phyloP scores from a whole-genome alignment of 768 basidiomycete genomes.

The Podaxis pistillaris region DNA sequence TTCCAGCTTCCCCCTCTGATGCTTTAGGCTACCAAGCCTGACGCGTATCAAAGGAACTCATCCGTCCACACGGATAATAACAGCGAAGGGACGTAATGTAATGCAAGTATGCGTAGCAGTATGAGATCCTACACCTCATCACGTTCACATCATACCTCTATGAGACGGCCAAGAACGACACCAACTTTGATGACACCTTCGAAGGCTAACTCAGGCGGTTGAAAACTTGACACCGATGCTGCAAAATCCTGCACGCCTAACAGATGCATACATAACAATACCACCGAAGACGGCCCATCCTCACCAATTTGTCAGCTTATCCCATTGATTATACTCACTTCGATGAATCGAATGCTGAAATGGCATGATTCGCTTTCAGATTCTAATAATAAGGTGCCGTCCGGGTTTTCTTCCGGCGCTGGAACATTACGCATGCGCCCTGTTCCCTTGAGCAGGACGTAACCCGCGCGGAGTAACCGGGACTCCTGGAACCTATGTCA shows the following conservation, averaged over 20 bases:
- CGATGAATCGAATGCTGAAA: not conserved
- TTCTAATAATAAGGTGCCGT: not conserved
- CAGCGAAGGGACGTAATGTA: slow-evolving; percentile 27
- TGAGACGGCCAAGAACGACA: slow-evolving; percentile 29
- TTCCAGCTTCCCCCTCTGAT: not conserved
- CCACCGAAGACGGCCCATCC: not conserved
- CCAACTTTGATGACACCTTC: not conserved
- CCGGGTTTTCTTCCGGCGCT: not conserved
- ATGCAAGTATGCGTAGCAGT: slow-evolving; percentile 47
- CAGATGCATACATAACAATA: not conserved
- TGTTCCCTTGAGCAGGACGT: no score
- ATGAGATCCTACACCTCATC: slow-evolving; percentile 40
- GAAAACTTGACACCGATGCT: not conserved
- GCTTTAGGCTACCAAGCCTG: not conserved
- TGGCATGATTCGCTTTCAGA: not conserved
- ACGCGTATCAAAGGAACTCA: not conserved
- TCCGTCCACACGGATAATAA: slow-evolving; percentile 19
- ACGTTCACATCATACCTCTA: slow-evolving; percentile 42
- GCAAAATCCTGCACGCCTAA: not conserved
- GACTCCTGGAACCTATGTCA: not conserved
- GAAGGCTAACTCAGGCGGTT: not conserved
- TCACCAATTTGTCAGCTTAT: not conserved
- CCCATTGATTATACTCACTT: not conserved
- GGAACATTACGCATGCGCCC: no score
- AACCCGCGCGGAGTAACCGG: not conserved